Base-by-base conservation (phyloP, 768 basidiomycete genomes). In the Lyophyllum atratum region DNA sequence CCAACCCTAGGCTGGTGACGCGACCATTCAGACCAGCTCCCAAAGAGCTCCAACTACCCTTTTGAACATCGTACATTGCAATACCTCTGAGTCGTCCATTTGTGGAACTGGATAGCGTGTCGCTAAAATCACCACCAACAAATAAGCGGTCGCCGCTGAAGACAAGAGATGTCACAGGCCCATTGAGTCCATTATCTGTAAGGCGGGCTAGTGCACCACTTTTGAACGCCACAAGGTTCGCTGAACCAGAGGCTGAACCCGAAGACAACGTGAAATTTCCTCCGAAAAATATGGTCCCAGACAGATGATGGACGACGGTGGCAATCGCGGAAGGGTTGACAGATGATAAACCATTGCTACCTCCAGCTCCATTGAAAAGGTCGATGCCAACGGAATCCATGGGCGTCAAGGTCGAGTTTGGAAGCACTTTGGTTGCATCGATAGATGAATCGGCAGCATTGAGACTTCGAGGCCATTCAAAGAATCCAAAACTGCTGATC, bases 51-150 rank as follows among this genome's bases (percentile, higher is more conserved):
- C 95, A 98, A 10, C 79, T 66, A 57, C 86, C 81, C 28, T 76
- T 76, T 50, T 73, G 64, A 11, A 93, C 74, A 60, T 94, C 81
- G 70, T 94, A 98, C 52, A 83, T 66, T 0, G 87, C 93, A 29
- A 96, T 71, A 33, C 85, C 81, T 43, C 70, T 71, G 33, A 93
- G 73, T 31, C 71, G 74, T 52, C 82, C 81, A 45, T 79, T 73
- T 2, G 76, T 80, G 0, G 86, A 83, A 15, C 78, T 73, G 5
- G 79, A 74, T 1, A 70, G 69, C 0, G 93, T 90, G 59, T 90
- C 87, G 0, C 78, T 80, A 76, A 99, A 99, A 0, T 85, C 76
- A 0, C 97, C 97, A n/a, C 93, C 96, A 39, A 95, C 85, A 68
- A 82, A 97, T 11, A 98, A 71, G 19, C 76, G 76, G 63, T 90